Conservation (phyloP, 1,284 basidiomycete genomes). For the Sanghuangporus weigelae region DNA sequence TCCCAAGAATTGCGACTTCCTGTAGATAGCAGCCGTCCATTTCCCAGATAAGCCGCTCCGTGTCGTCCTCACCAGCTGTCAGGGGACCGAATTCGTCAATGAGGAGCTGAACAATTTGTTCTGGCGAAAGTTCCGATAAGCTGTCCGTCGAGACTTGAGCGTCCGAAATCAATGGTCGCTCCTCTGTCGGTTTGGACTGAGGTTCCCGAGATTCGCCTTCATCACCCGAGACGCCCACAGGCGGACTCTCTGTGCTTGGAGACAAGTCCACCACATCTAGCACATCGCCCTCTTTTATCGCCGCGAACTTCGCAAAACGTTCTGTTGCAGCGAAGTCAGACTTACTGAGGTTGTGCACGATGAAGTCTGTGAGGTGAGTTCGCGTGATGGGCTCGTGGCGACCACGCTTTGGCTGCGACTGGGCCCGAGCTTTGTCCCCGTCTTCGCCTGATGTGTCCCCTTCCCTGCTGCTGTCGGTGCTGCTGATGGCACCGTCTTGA, state of each 20-base stretch:
- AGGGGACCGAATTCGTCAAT: slow-evolving; percentile 45
- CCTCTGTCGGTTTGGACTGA: not conserved
- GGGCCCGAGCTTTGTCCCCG: not conserved
- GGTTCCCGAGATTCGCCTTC: not conserved
- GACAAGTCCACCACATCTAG: not conserved
- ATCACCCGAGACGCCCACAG: not conserved
- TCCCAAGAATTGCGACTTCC: slow-evolving; percentile 47
- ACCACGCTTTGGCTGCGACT: not conserved
- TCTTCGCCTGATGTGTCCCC: not conserved
- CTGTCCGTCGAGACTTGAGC: not conserved
- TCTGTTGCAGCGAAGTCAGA: slow-evolving; percentile 12
- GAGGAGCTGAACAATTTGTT: slow-evolving; percentile 47
- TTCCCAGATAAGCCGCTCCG: slow-evolving; percentile 50
- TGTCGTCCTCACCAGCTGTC: slow-evolving; percentile 33
- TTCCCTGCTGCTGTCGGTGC: not conserved
- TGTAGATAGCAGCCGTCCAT: slow-evolving; percentile 45
- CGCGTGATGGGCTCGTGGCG: not conserved
- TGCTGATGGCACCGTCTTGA: not conserved
- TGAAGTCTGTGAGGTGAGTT: slow-evolving; percentile 6
- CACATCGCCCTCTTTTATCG: not conserved
- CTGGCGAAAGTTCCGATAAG: slow-evolving; percentile 5
- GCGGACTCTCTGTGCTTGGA: not conserved
- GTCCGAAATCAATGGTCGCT: not conserved
- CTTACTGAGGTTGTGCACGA: slow-evolving; percentile 7
- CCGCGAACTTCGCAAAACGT: slow-evolving; percentile 14